Evolutionary conservation across 2,329 filamentous ascomycete genomes (phyloP), one percentile per base, ranked within the genome.

Genomic region (Biscogniauxia mediterranea): DNA sequence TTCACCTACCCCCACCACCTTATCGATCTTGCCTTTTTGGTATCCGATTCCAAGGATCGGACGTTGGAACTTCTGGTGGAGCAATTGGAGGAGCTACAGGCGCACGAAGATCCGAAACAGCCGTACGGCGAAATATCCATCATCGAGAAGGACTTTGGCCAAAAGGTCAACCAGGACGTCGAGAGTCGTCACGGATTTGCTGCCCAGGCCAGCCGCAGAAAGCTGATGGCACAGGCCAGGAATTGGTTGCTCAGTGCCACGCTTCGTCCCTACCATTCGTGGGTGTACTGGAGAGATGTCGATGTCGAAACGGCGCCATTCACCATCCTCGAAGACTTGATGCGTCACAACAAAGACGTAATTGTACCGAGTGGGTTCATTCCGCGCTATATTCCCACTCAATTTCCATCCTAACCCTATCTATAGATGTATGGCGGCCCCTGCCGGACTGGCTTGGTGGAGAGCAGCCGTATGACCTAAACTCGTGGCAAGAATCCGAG

Each of bases 271-370:
- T 96, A 95, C 57, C 95, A 99, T 75, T 97, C 93, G 66, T 99
- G 95, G 95, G 95, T 99, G 9, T 99, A 99, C 75, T 99, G 95
- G 95, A 88, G 95, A 77, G 95, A 99, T 79, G 95, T 97, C 23
- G 95, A 99, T 78, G 95, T 99, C 8, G 93, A 98, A 78, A 99
- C 95, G 1, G 95, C 95, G 2, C 95, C 95, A 0, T 95, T 94
- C 73, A 98, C 95, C 0, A 98, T 99, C 69, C 79, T 99, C 65
- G 95, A 99, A 74, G 95, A 99, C 78, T 80, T 99, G 58, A 99
- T 99, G 95, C 88, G 94, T 65, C 95, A 99, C 73, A 97, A 99
- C 79, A 98, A 97, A 78, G 95, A 99, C 74, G 89, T 99, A 28
- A 99, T 97, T 73, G 95, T 99, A 60, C 95, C 95, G 8, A 99